Base-by-base conservation (phyloP, 1,284 basidiomycete genomes). In the Athelia psychrophila region DNA sequence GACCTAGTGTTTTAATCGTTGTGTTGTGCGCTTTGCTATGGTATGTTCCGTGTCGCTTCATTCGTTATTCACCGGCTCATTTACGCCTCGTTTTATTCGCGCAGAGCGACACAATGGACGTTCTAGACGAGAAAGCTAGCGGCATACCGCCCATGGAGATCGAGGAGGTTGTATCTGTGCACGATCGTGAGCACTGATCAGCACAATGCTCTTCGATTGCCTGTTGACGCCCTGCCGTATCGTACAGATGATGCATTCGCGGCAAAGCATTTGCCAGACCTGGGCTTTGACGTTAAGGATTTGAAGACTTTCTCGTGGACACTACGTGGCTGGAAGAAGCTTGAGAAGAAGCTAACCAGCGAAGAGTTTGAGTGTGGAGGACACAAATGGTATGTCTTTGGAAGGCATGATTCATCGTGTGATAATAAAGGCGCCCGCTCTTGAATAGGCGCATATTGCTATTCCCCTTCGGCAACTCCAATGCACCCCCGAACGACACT, bases 391-490 rank as follows among this genome's bases (percentile, higher is more conserved):
- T 96, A 60, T 57, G 83, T 74, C n/a, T 45, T 56, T 56, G 46
- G 46, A 56, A 51, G 63, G 51, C n/a, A 61, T 59, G 51, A 50
- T 48, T 57, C 53, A 52, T 33, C 30, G 44, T 20, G 46, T 20
- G 24, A 48, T 38, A 18, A 16, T 27, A 22, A 46, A 24, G 44
- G n/a, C 9, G 38, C 38, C n/a, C 16, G 6, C n/a, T 23, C 22
- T 23, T 23, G 19, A 22, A 24, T 24, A 98, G 95, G 95, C 93
- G 97, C 51, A 98, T 99, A 68, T 81, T 99, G 50, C 81, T 99
- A 36, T 99, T 99, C 67, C 97, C 97, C 12, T 97, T 98, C 63
- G 97, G 97, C 59, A 99, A 99, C 69, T 98, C 96, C 30, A 99
- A 98, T 66, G 96, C 97, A 13, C 96, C 98, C 56, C 96, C 96